Base-by-base conservation (phyloP, 805 yeast genomes). In the Phaffomyces antillensis region DNA sequence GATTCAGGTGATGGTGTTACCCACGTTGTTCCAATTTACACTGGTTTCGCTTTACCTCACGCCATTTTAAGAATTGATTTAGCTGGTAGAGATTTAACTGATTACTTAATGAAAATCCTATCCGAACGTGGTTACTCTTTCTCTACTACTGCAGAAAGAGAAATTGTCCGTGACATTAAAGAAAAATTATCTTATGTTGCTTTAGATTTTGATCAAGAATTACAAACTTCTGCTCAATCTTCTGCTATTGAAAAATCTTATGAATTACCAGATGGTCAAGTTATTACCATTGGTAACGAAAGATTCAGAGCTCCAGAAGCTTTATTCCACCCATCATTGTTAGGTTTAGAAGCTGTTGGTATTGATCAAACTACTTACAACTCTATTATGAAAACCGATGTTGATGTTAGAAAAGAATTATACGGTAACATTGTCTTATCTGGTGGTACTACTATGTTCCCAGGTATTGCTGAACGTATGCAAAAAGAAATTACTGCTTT, bases 1-100 rank as follows among this genome's bases (percentile, higher is more conserved):
- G 99, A 91, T 79, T 90, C 97, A 56, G 99, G 99, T 83, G 99
- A 91, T 70, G 99, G 99, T 87, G 98, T 93, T 64, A 90, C 98
- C 66, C 98, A 91, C 95, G 96, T 91, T 74, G 99, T 93, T 58
- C 99, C 99, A 74, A 91, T 93, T 70, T 93, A 93, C 76, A 96
- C 96, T 61, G 99, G 99, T 79, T 93, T 90, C 96, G 86, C 98
- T 51, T 80, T 93, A 69, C 96, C 97, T 66, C 96, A 91, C 74
- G 98, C 97, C 71, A 93, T 93, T 69, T 81, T 86, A 79, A 89
- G 99, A 85, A 84, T 93, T 64, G 96, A 93, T 75, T 81, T 93
- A 75, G 99, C 98, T 64, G 99, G 99, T 80, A 89, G 99, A 82
- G 99, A 93, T 73, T 82, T 93, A 72, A 93, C 99, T 60, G 98